Base-by-base conservation (phyloP, 495 filamentous ascomycete species). In the Glutinoglossum americanum region DNA sequence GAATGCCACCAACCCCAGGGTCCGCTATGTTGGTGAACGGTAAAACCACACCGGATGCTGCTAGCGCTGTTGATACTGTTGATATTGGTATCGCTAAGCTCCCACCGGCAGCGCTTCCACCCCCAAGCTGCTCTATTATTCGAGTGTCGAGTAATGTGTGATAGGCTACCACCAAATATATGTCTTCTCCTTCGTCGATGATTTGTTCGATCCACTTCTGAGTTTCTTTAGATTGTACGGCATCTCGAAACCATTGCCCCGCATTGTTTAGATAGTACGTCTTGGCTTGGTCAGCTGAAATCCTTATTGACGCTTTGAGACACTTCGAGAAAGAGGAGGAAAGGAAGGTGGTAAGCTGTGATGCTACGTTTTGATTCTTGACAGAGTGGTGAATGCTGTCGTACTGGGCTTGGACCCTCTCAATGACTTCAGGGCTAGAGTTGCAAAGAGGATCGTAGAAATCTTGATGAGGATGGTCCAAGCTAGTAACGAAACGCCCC, bases 241-340 rank as follows among this genome's bases (percentile, higher is more conserved):
- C 60, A 26, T 62, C 53, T 51, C 56, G 51, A 56, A 63, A 60
- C 56, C 60, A 63, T 47, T 62, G 41, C 19, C 51, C 57, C 41
- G 57, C 41, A 57, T 63, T 62, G 60, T 62, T 58, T 27, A 63
- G 35, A 54, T 62, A 63, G 60, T 63, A 45, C 19, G 41, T 62
- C 54, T 63, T 63, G 26, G 56, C 59, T 57, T 63, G 59, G 21
- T 61, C 45, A 17, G 61, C 51, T 17, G 56, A 59, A 57, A 63
- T 62, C 26, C 45, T 56, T 51, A 62, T 59, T 41, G 39, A 55
- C 19, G 35, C 39, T 26, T 59, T 60, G 21, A 48, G 37, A 49
- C 30, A 48, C 30, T 55, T 62, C 54, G 57, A 56, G 26, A 57
- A 35, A 26, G 61, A 57, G 27, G 61, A 58, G 47, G 61, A 61